Evolutionary conservation across 2,329 filamentous ascomycete genomes (phyloP).

Genomic region (Fusarium sp.): DNA sequence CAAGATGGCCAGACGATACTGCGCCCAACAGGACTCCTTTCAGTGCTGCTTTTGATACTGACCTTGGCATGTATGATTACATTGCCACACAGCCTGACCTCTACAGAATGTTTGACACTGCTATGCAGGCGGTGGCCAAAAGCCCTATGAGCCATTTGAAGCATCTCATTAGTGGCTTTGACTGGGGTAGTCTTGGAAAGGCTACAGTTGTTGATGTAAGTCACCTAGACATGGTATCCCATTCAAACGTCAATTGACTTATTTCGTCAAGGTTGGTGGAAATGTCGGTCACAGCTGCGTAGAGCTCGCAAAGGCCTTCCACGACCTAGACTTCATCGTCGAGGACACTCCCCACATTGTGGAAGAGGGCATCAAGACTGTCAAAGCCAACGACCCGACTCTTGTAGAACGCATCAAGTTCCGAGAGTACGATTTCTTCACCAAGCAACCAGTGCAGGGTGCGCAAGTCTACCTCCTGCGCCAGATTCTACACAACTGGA

Average conservation of each 20-base stretch:
- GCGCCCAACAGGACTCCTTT: constrained; percentile 1
- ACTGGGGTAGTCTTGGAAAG: background rate
- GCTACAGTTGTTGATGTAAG: background rate
- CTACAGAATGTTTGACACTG: background rate
- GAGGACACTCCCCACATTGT: constrained; percentile 8
- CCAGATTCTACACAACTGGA: constrained; percentile 11
- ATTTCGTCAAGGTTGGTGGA: background rate
- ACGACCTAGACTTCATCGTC: background rate
- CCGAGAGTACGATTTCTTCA: constrained; percentile 11
- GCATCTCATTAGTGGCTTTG: constrained; percentile 5
- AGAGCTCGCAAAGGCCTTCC: background rate
- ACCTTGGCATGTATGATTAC: constrained; percentile 6
- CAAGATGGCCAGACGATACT: background rate
- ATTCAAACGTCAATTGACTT: no score
- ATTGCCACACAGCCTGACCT: background rate
- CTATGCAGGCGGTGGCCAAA: background rate
- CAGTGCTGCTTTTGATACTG: background rate
- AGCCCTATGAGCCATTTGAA: constrained; percentile 6
- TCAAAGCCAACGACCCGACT: background rate
- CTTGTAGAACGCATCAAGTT: constrained; percentile 2
- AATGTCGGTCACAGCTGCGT: background rate
- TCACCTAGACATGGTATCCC: no score
- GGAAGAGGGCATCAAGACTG: background rate
- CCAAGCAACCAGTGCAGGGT: background rate
- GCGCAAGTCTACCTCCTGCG: background rate